phyloP scores from a whole-genome alignment of 2,329 filamentous ascomycete species.

The Ampelomyces quisqualis region DNA sequence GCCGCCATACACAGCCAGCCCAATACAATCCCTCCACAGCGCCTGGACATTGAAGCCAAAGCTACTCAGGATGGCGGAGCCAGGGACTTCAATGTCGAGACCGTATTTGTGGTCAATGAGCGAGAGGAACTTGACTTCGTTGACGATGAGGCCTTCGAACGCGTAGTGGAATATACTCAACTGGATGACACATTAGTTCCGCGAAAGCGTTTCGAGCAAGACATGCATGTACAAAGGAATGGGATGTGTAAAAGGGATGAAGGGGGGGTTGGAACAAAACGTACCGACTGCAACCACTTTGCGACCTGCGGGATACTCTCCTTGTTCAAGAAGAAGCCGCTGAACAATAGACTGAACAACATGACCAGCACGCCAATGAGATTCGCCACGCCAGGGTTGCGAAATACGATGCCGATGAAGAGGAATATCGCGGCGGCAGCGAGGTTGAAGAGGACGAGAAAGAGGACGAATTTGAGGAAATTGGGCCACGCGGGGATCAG shows the following conservation, averaged over 20 bases:
- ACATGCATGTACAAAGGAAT: no score
- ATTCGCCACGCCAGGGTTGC: slow-evolving; percentile 87
- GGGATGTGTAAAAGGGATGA: no score
- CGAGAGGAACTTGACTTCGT: slow-evolving; percentile 88
- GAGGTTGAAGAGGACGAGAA: slow-evolving; percentile 93
- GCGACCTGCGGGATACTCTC: slow-evolving; percentile 84
- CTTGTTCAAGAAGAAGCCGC: slow-evolving; percentile 90
- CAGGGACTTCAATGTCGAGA: slow-evolving; percentile 92
- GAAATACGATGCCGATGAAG: slow-evolving; percentile 94
- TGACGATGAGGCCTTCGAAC: slow-evolving; percentile 94
- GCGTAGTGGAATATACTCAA: slow-evolving; percentile 98
- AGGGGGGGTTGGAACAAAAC: slow-evolving; percentile 28
- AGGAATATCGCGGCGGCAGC: slow-evolving; percentile 91
- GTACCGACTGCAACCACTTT: slow-evolving; percentile 81
- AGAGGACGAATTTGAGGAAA: slow-evolving; percentile 88
- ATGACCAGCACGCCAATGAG: slow-evolving; percentile 93
- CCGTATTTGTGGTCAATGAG: slow-evolving; percentile 94
- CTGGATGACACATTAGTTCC: slow-evolving; percentile 39
- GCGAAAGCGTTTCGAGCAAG: no score
- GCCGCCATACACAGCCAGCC: slow-evolving; percentile 77
- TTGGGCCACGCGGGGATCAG: slow-evolving; percentile 77
- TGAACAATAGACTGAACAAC: slow-evolving; percentile 94
- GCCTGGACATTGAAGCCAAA: slow-evolving; percentile 92
- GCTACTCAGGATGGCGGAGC: slow-evolving; percentile 87
- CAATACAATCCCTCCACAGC: slow-evolving; percentile 80